These are phyloP conservation scores for Saccharomyces pastorianus DNA, from an alignment of 1,139 yeast genomes.

Conservation along the genomic window DNA sequence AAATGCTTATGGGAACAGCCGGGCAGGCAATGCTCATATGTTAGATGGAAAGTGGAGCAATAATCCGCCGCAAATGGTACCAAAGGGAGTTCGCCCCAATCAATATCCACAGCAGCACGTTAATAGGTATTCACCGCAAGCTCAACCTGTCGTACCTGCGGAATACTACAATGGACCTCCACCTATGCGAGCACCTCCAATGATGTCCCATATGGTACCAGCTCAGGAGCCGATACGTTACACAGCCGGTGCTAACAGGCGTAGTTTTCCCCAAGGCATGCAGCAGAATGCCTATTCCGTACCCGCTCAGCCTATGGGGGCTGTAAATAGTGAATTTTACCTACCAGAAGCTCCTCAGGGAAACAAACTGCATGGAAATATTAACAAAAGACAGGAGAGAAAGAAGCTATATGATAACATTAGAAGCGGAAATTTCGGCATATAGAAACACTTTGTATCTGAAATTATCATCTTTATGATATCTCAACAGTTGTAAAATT, in stretches of 20 bases:
- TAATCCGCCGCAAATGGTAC: not conserved
- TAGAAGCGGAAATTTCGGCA: conserved; percentile 31
- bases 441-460: conserved; percentile 10
- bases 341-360: conserved; percentile 4
- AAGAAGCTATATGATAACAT: conserved; percentile 28
- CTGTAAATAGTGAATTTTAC: not conserved
- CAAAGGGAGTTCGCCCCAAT: not conserved
- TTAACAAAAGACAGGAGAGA: conserved; percentile 25
- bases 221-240: not conserved
- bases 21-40: not conserved
- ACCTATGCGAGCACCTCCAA: not conserved
- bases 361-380: conserved; percentile 24
- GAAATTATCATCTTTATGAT: not conserved
- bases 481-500: not conserved
- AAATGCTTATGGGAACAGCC: not conserved
- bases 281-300: not conserved
- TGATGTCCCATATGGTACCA: not conserved
- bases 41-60: not conserved
- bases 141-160: not conserved
- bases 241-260: not conserved
- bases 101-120: not conserved
- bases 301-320: not conserved
- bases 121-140: not conserved
- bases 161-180: not conserved
- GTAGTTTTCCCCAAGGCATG: not conserved